phyloP scores from a whole-genome alignment of 116 monocot genomes.

The Phalaenopsis hybrid region DNA sequence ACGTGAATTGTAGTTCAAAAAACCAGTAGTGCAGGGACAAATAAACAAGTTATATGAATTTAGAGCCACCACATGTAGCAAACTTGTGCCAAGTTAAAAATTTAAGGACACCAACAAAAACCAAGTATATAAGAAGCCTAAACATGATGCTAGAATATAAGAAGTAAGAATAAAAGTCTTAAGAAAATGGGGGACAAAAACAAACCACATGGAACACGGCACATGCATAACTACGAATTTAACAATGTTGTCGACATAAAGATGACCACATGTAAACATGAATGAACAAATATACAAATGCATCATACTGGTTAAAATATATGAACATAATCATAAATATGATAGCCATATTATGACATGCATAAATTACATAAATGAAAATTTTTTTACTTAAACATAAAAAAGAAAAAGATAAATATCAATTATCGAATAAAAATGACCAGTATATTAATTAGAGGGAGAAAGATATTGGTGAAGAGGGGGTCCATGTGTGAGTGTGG shows the following conservation, averaged over 20 bases:
- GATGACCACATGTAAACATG: not conserved
- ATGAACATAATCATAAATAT: not conserved
- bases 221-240: not conserved
- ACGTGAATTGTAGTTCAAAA: not conserved
- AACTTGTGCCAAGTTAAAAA: not conserved
- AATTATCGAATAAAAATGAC: not conserved
- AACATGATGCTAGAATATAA: not conserved
- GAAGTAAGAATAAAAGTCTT: too few species aligned
- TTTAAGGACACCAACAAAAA: not conserved
- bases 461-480: not conserved
- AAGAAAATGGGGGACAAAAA: not conserved
- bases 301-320: not conserved
- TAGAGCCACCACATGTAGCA: not conserved
- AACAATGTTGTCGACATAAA: not conserved
- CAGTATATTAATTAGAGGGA: not conserved
- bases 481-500: too few species aligned
- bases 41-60: not conserved
- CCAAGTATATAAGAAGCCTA: not conserved
- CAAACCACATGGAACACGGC: not conserved
- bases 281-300: not conserved
- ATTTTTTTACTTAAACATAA: too few species aligned
- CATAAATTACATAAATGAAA: not conserved
- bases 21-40: not conserved
- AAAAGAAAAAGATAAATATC: not conserved
- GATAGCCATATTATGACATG: not conserved